phyloP scores from a whole-genome alignment of 495 filamentous ascomycete genomes.

The Daldinia grandis region DNA sequence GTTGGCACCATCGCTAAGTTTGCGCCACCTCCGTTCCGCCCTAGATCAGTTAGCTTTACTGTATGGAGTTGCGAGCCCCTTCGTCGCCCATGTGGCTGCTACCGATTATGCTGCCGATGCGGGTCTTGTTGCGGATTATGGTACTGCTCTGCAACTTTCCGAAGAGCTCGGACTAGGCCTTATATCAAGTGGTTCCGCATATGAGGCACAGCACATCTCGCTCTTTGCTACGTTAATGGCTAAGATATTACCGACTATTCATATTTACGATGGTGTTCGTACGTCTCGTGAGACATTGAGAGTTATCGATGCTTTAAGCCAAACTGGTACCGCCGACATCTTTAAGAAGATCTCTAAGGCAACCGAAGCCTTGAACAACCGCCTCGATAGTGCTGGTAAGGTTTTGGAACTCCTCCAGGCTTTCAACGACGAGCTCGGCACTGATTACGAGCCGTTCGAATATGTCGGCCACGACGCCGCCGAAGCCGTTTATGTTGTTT shows the following conservation, averaged over 20 bases:
- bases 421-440: conserved; percentile 93
- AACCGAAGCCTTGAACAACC: conserved; percentile 70
- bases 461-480: conserved; percentile 86
- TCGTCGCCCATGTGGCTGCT: conserved; percentile 93
- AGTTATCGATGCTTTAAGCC: conserved; percentile 84
- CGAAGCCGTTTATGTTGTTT: conserved; percentile 84
- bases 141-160: conserved; percentile 77
- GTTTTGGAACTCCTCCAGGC: conserved; percentile 75
- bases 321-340: conserved; percentile 70
- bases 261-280: conserved; percentile 90
- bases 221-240: conserved; percentile 87
- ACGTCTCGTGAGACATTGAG: conserved; percentile 85
- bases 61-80: conserved; percentile 88
- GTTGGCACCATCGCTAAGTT: conserved; percentile 81
- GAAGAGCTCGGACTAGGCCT: conserved; percentile 91
- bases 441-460: conserved; percentile 90
- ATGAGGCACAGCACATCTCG: conserved; percentile 95
- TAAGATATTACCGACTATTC: conserved; percentile 80
- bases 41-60: conserved; percentile 90
- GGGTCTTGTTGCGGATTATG: conserved; percentile 88
- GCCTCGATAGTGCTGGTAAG: conserved; percentile 76
- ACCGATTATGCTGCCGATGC: conserved; percentile 78
- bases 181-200: conserved; percentile 82
- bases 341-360: conserved; percentile 73
- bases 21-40: conserved; percentile 80